Evolutionary conservation across 805 yeast genomes (phyloP).

Genomic region (Suhomyces xylopsoci): DNA sequence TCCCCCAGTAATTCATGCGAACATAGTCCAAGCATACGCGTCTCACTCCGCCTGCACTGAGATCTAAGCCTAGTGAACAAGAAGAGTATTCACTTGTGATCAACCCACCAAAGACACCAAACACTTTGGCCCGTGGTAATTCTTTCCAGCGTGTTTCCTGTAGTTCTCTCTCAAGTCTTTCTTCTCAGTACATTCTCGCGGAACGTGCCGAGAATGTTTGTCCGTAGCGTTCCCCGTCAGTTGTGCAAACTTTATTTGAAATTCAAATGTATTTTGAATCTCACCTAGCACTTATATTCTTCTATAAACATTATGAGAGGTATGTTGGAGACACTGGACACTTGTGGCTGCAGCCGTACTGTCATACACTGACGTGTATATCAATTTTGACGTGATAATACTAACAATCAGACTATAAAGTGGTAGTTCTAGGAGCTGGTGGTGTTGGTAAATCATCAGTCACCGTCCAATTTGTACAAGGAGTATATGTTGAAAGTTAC

Average conservation of each 20-base stretch:
- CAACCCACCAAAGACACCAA: neutral
- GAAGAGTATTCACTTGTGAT: neutral
- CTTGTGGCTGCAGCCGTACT: neutral
- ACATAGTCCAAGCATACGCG: neutral
- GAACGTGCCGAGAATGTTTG: neutral
- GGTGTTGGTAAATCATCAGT: conserved; percentile 96
- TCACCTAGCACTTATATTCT: neutral
- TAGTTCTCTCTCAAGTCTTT: conserved; percentile 19
- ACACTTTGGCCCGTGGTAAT: neutral
- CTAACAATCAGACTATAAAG: conserved; percentile 61
- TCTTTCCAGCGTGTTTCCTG: neutral
- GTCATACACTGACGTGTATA: too few species aligned
- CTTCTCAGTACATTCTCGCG: neutral
- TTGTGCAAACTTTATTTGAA: neutral
- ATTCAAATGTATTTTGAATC: conserved; percentile 1
- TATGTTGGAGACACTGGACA: neutral
- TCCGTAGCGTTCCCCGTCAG: neutral
- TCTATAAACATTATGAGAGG: conserved; percentile 7
- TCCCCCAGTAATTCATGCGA: neutral
- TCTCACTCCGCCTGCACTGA: neutral
- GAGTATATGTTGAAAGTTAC: conserved; percentile 83
- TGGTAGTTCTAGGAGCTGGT: conserved; percentile 93
- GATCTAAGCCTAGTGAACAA: neutral
- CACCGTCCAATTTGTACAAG: conserved; percentile 89
- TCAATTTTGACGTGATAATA: neutral